These are phyloP conservation scores for Amylostereum areolatum DNA, from an alignment of 1,284 basidiomycete species.

Conservation along the genomic window DNA sequence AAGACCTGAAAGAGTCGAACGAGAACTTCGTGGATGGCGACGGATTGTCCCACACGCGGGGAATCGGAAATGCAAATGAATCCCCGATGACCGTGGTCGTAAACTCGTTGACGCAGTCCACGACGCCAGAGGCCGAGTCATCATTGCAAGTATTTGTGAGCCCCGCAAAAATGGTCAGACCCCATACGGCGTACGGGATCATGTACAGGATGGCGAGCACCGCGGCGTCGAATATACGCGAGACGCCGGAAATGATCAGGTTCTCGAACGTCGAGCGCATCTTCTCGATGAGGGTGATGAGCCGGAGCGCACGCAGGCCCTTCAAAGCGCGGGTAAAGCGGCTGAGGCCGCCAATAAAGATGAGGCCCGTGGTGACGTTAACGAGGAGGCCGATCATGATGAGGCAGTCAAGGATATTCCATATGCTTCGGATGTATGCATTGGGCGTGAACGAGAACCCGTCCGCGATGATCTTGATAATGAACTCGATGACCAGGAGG, in stretches of 20 bases:
- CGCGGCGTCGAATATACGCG: constrained; percentile 86
- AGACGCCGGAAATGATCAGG: constrained; percentile 85
- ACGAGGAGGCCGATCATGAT: constrained; percentile 80
- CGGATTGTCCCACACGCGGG: constrained; percentile 88
- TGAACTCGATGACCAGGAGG: constrained; percentile 78
- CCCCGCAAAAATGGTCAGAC: constrained; percentile 89
- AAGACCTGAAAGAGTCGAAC: constrained; percentile 85
- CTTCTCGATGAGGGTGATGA: constrained; percentile 85
- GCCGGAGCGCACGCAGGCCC: constrained; percentile 81
- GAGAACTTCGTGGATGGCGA: constrained; percentile 80
- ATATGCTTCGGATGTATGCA: constrained; percentile 86
- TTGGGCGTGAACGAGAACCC: constrained; percentile 93
- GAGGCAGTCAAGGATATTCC: constrained; percentile 90
- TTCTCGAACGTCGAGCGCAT: constrained; percentile 90
- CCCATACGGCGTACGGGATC: constrained; percentile 98
- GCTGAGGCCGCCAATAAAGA: constrained; percentile 77
- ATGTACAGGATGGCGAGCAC: constrained; percentile 93
- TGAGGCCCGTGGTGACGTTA: constrained; percentile 76
- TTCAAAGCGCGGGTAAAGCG: constrained; percentile 85
- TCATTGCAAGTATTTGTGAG: constrained; percentile 88
- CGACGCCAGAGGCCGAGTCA: constrained; percentile 43
- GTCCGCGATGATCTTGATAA: constrained; percentile 91
- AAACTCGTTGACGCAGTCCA: constrained; percentile 77
- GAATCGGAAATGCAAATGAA: constrained; percentile 67
- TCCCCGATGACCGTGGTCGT: constrained; percentile 48